phyloP scores from a whole-genome alignment of 805 yeast species.

The Zygosaccharomyces rouxii region DNA sequence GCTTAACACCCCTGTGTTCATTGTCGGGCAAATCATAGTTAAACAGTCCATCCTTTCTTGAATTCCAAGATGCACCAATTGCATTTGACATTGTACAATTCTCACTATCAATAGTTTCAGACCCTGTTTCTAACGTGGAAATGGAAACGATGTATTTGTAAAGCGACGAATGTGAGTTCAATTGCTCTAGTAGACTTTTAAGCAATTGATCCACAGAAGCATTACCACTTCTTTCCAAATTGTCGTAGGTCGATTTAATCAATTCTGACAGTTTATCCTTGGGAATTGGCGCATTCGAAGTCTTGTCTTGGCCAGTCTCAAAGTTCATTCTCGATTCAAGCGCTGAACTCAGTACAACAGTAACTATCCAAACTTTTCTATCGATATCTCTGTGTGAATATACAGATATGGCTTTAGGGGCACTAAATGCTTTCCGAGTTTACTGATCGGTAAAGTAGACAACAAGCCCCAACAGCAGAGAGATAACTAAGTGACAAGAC shows the following conservation, averaged over 20 bases:
- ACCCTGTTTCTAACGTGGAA: constrained; percentile 33
- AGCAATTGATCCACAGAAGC: constrained; percentile 29
- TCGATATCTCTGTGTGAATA: too few species aligned
- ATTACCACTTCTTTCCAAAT: constrained; percentile 2
- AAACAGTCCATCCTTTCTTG: constrained; percentile 49
- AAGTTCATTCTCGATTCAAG: constrained; percentile 10
- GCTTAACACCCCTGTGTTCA: constrained; percentile 11
- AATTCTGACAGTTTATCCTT: constrained; percentile 17
- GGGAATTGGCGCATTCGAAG: constrained; percentile 21
- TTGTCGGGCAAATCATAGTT: constrained; percentile 33
- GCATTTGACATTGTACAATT: constrained; percentile 31
- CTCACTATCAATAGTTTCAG: constrained; percentile 17
- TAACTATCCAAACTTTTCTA: too few species aligned
- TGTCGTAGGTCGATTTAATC: constrained; percentile 13
- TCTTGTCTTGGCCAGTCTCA: constrained; percentile 16
- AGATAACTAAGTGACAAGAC: too few species aligned
- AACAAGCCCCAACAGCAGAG: too few species aligned
- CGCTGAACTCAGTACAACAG: too few species aligned
- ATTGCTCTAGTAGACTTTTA: constrained; percentile 32
- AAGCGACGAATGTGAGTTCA: constrained; percentile 46
- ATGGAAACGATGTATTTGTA: constrained; percentile 53
- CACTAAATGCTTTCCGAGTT: too few species aligned
- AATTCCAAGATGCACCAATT: constrained; percentile 57
- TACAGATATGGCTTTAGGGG: too few species aligned
- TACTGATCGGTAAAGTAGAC: too few species aligned